Evolutionary conservation across 2,329 filamentous ascomycete genomes (phyloP).

Genomic region (Colletotrichum eremochloae): DNA sequence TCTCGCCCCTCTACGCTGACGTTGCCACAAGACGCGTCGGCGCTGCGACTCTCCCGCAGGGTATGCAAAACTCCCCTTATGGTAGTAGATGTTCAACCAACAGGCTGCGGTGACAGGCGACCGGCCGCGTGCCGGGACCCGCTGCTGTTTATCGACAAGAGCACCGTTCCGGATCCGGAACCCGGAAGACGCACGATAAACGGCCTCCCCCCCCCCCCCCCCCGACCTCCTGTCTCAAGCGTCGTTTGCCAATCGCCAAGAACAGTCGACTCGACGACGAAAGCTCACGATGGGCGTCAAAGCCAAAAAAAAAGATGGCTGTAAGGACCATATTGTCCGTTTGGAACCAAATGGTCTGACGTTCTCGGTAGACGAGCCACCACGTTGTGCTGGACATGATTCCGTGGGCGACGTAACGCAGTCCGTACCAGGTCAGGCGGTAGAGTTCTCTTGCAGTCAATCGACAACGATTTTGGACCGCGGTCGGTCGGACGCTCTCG

Average conservation of each 20-base stretch:
- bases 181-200: neutral
- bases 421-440: neutral
- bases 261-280: constrained; percentile 3
- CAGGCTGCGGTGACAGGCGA: constrained; percentile 11
- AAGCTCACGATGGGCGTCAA: constrained; percentile 16
- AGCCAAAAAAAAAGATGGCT: constrained; percentile 23
- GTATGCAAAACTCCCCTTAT: neutral
- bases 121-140: constrained; percentile 18
- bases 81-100: neutral
- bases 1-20: constrained; percentile 30
- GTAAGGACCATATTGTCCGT: neutral
- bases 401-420: constrained; percentile 10
- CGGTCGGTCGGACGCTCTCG: neutral
- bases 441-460: neutral
- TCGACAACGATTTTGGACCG: neutral
- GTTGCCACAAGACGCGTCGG: constrained; percentile 18
- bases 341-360: neutral
- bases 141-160: constrained; percentile 4
- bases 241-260: constrained; percentile 21
- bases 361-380: neutral
- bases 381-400: constrained; percentile 11
- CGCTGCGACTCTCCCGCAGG: constrained; percentile 30
- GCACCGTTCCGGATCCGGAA: constrained; percentile 21
- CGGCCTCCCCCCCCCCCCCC: neutral
- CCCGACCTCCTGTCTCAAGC: constrained; percentile 13